Percentiles rank a stretch among this genome's conserved stretches.
These are phyloP conservation scores for Avena insularis DNA, from an alignment of 176 grass and related monocot species.

Conservation along the genomic window DNA sequence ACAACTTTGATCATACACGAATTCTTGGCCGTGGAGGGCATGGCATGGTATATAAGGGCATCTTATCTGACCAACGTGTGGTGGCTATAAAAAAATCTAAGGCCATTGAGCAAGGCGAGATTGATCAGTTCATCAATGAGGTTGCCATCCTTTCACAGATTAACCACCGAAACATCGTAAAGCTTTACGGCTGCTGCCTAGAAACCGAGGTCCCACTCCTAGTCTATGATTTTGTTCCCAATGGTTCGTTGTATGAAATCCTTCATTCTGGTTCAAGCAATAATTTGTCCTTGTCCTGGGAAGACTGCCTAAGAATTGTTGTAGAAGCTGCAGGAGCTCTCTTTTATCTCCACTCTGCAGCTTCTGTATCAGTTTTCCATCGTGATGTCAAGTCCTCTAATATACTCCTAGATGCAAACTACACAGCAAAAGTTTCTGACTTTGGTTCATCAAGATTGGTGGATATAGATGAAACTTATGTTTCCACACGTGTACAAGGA, in stretches of 20 bases:
- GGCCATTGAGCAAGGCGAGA: neutral
- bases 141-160: constrained; percentile 10
- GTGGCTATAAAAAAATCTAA: neutral
- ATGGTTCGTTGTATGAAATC: neutral
- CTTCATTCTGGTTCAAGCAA: neutral
- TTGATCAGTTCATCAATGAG: constrained; percentile 9
- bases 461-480: neutral
- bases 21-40: neutral
- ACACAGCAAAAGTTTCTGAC: neutral
- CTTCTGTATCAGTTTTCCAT: neutral
- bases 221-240: neutral
- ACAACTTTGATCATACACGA: neutral
- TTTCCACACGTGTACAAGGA: neutral
- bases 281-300: neutral
- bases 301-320: neutral
- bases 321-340: neutral
- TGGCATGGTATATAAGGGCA: too few relatives aligned
- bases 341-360: neutral
- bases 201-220: neutral
- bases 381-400: neutral
- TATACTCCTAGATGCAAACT: constrained; percentile 1
- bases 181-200: neutral
- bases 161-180: neutral
- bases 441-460: constrained; percentile 5
- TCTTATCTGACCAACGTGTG: neutral